phyloP scores from a whole-genome alignment of 176 grass and related monocot species.

The Saccharum officinarum region DNA sequence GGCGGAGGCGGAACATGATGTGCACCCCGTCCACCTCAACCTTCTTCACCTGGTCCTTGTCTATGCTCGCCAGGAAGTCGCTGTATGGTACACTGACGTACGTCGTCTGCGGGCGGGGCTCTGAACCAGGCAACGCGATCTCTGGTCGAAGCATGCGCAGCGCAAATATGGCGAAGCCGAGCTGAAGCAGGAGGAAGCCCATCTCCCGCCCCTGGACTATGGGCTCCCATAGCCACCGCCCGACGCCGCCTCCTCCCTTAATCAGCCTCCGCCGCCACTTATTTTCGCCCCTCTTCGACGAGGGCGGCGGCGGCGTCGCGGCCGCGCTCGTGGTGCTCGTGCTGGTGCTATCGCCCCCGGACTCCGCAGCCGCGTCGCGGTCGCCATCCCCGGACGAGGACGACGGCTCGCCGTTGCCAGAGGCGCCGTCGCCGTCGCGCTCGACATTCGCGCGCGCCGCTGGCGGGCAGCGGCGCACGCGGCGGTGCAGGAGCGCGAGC shows the following conservation, averaged over 20 bases:
- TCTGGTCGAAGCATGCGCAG: conserved; percentile 80
- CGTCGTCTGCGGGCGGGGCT: conserved; percentile 65
- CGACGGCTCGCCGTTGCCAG: conserved; percentile 30
- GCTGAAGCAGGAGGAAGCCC: conserved; percentile 85
- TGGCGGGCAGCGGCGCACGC: conserved; percentile 39
- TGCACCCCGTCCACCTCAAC: conserved; percentile 97
- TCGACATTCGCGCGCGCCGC: conserved; percentile 58
- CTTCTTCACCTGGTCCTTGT: conserved; percentile 89
- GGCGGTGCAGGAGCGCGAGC: conserved; percentile 40
- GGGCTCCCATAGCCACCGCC: conserved; percentile 87
- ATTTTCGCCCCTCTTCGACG: conserved; percentile 64
- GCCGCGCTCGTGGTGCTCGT: conserved; percentile 45
- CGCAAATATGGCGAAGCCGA: conserved; percentile 84
- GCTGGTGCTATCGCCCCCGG: conserved; percentile 27
- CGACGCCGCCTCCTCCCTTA: conserved; percentile 51
- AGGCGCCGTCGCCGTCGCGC: conserved; percentile 31
- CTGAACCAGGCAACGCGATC: conserved; percentile 68
- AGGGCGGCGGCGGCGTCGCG: conserved; percentile 25
- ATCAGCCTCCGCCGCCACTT: conserved; percentile 66
- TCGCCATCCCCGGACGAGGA: conserved; percentile 44
- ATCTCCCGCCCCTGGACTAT: conserved; percentile 85
- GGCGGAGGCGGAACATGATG: conserved; percentile 80
- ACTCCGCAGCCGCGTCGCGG: conserved; percentile 30
- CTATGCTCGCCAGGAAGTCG: conserved; percentile 87
- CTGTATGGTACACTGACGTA: conserved; percentile 82